phyloP scores from a whole-genome alignment of 2,329 filamentous ascomycete genomes.

The Incumbomyces delicatus region DNA sequence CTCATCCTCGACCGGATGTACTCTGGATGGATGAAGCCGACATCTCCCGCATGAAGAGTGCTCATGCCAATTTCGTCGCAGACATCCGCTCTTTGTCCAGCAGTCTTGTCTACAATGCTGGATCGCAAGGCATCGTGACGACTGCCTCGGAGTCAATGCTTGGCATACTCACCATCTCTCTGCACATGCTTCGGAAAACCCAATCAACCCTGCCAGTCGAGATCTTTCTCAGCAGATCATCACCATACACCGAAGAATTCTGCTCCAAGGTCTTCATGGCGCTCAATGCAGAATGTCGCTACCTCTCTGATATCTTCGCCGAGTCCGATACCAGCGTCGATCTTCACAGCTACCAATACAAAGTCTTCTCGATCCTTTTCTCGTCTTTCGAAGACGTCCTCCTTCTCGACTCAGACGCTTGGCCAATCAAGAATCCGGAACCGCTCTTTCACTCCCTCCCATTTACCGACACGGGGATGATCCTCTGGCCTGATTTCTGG shows the following conservation, averaged over 20 bases:
- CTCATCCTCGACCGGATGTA: slow-evolving; percentile 27
- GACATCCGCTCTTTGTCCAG: slow-evolving; percentile 19
- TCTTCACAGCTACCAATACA: slow-evolving; percentile 29
- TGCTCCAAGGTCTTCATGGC: slow-evolving; percentile 23
- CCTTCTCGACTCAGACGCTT: slow-evolving; percentile 31
- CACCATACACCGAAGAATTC: slow-evolving; percentile 21
- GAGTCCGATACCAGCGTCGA: slow-evolving; percentile 13
- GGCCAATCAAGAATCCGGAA: slow-evolving; percentile 27
- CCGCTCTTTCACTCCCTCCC: slow-evolving; percentile 25
- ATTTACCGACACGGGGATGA: slow-evolving; percentile 26
- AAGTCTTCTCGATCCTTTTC: slow-evolving; percentile 29
- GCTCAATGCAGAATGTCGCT: slow-evolving; percentile 25
- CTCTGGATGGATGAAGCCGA: slow-evolving; percentile 27
- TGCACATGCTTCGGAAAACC: slow-evolving; percentile 36
- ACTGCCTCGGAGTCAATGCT: slow-evolving; percentile 35
- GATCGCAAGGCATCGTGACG: slow-evolving; percentile 26
- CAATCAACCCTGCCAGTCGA: slow-evolving; percentile 37
- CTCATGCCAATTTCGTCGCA: slow-evolving; percentile 33
- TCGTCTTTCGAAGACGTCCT: slow-evolving; percentile 31
- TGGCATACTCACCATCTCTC: slow-evolving; percentile 34
- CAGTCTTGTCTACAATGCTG: slow-evolving; percentile 15
- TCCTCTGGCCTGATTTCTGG: slow-evolving; percentile 37
- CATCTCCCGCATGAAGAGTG: slow-evolving; percentile 27
- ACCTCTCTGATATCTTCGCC: slow-evolving; percentile 26
- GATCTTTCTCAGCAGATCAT: slow-evolving; percentile 25